phyloP scores from a whole-genome alignment of 1,139 yeast species.

The Debaryomyces fabryi region DNA sequence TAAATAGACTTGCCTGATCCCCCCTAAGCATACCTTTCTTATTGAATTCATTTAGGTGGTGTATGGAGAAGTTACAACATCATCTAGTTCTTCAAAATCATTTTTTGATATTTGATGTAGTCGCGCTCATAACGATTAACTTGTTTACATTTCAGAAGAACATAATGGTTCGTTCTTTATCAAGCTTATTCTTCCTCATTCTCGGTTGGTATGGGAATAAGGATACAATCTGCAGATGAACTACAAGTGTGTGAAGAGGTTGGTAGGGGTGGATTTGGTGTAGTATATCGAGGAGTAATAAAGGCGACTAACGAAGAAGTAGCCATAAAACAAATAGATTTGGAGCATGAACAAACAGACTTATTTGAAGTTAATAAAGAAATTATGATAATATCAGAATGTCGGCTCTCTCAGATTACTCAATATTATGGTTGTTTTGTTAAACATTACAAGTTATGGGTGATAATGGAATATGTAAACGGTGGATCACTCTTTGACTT shows the following conservation, averaged over 20 bases:
- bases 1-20: background rate
- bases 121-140: constrained; percentile 2
- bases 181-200: background rate
- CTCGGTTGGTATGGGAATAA: constrained; percentile 10
- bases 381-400: constrained; percentile 73
- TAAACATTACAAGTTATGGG: constrained; percentile 79
- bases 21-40: background rate
- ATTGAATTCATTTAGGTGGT: background rate
- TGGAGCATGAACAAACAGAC: constrained; percentile 76
- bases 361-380: constrained; percentile 80
- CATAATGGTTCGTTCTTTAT: background rate
- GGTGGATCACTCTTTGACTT: constrained; percentile 83
- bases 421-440: constrained; percentile 80
- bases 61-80: background rate
- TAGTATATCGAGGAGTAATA: constrained; percentile 75
- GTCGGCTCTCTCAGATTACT: constrained; percentile 71
- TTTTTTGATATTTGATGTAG: background rate
- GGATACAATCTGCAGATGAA: constrained; percentile 41
- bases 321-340: constrained; percentile 74
- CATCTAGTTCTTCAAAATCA: background rate
- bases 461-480: constrained; percentile 79
- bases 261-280: constrained; percentile 89
- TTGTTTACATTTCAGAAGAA: constrained; percentile 1
- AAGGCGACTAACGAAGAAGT: constrained; percentile 53
- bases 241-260: constrained; percentile 69